These are phyloP conservation scores for Leccinum uliginosum DNA, from an alignment of 768 basidiomycete species.

Conservation along the genomic window DNA sequence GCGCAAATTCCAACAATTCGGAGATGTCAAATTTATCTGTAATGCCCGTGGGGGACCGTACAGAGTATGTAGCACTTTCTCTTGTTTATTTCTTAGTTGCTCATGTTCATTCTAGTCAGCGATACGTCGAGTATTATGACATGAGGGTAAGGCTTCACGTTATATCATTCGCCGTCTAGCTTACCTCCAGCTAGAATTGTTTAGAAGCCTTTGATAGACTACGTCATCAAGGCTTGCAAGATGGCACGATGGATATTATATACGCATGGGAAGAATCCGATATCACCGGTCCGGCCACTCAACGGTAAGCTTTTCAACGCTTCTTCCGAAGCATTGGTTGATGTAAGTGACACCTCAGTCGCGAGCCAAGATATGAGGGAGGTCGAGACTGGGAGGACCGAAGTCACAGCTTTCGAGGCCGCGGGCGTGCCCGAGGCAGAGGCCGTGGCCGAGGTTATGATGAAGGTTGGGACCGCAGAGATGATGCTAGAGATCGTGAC, in stretches of 20 bases:
- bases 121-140: constrained; percentile 93
- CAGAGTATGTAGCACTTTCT: constrained; percentile 42
- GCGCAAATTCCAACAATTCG: constrained; percentile 82
- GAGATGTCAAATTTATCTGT: constrained; percentile 88
- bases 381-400: constrained; percentile 47
- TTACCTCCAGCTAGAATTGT: constrained; percentile 48
- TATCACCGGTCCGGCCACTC: constrained; percentile 42
- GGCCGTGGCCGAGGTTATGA: constrained; percentile 34
- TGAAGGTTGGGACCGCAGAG: constrained; percentile 44
- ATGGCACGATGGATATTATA: constrained; percentile 84
- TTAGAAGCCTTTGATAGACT: constrained; percentile 77
- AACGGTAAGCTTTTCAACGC: constrained; percentile 28
- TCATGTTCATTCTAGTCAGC: constrained; percentile 52
- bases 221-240: constrained; percentile 72
- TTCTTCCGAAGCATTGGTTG: constrained; percentile 1
- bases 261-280: constrained; percentile 81
- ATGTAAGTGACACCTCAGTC: constrained; percentile 13
- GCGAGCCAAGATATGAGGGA: constrained; percentile 33
- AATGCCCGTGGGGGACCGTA: constrained; percentile 56
- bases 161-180: not conserved
- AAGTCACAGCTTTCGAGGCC: constrained; percentile 37
- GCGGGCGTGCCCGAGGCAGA: constrained; percentile 36
- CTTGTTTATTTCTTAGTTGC: not conserved
- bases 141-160: constrained; percentile 52
- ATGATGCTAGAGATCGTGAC: constrained; percentile 40